Conservation (phyloP, 2,329 filamentous ascomycete genomes). For the Aureobasidium sp. region DNA sequence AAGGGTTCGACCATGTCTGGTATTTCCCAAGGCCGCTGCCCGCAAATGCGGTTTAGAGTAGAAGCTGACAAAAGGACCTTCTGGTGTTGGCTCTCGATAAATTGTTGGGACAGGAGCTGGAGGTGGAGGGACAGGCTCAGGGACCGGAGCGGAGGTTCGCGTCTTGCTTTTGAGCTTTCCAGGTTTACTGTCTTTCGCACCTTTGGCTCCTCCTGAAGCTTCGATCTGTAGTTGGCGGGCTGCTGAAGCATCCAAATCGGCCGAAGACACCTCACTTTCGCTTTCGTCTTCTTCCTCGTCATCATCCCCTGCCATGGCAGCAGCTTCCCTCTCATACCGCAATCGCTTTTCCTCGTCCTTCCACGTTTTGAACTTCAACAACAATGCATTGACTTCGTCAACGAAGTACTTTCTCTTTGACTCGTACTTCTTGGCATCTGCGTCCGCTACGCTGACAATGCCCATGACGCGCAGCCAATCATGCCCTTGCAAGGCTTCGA, state of each 20-base stretch:
- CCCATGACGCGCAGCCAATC: slow-evolving; percentile 94
- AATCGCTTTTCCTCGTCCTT: slow-evolving; percentile 80
- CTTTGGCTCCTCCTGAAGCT: slow-evolving; percentile 8
- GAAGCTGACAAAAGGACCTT: slow-evolving; percentile 73
- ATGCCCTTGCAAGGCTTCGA: slow-evolving; percentile 78
- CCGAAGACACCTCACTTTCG: slow-evolving; percentile 49
- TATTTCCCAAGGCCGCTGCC: slow-evolving; percentile 65
- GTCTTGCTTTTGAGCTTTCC: slow-evolving; percentile 29
- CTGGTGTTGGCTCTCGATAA: slow-evolving; percentile 24
- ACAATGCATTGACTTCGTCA: slow-evolving; percentile 66
- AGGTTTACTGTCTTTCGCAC: slow-evolving; percentile 19
- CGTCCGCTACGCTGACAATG: slow-evolving; percentile 74
- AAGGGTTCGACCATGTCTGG: slow-evolving; percentile 59
- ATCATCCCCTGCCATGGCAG: slow-evolving; percentile 40
- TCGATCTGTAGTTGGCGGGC: slow-evolving; percentile 70
- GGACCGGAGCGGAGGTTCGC: not conserved
- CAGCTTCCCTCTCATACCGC: slow-evolving; percentile 66
- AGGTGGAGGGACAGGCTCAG: slow-evolving; percentile 20
- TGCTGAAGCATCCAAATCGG: slow-evolving; percentile 60
- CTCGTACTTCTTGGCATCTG: slow-evolving; percentile 78
- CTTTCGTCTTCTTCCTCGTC: slow-evolving; percentile 29
- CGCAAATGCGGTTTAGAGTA: slow-evolving; percentile 73
- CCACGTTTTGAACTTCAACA: slow-evolving; percentile 84
- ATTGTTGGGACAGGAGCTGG: slow-evolving; percentile 23
- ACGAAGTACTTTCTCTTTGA: slow-evolving; percentile 80